Evolutionary conservation across 2,329 filamentous ascomycete genomes (phyloP), one percentile per base, ranked within the genome.

Genomic region (Diaporthe sp.): DNA sequence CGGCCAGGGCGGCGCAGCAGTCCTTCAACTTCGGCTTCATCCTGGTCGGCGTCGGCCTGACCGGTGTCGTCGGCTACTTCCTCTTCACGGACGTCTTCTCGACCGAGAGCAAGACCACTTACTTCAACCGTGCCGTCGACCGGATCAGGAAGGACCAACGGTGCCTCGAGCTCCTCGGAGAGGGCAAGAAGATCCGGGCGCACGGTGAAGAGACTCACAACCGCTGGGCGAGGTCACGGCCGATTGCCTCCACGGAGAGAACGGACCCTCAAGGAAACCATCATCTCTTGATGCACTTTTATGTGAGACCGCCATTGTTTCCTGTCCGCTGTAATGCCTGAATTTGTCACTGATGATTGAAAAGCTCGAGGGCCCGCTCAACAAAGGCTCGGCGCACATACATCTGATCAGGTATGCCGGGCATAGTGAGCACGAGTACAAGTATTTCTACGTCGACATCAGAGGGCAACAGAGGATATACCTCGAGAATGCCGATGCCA

Each of bases 91-190:
- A 98, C 77, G 94, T 98, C 60, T 95, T 98, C 83, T 94, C 94
- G 5, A 90, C 94, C 28, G 93, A 96, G 81, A 97, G 94, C 87
- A 96, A 95, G 84, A 96, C 94, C 22, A 91, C 92, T 74, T 92
- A 97, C 82, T 98, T 98, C 88, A 98, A 97, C 85, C 93, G 94
- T 78, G 94, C 95, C 0, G 94, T 97, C 65, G 91, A 94, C 81
- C 92, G 92, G 77, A 92, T 98, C 82, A 94, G 93, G 82, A 88
- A 90, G 71, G 94, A 97, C 81, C 83, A 90, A 0, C 88, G 91
- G 75, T 97, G 94, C 81, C 87, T 92, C 39, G 91, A 93, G 74
- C 83, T 98, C 9, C 89, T 98, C 1, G 95, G 95, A 19, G 92
- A 95, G 22, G 85, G 89, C 53, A 92, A 92, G 76, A 90, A 95